Evolutionary conservation across 805 yeast genomes (phyloP).

Genomic region (Yarrowia hollandica): DNA sequence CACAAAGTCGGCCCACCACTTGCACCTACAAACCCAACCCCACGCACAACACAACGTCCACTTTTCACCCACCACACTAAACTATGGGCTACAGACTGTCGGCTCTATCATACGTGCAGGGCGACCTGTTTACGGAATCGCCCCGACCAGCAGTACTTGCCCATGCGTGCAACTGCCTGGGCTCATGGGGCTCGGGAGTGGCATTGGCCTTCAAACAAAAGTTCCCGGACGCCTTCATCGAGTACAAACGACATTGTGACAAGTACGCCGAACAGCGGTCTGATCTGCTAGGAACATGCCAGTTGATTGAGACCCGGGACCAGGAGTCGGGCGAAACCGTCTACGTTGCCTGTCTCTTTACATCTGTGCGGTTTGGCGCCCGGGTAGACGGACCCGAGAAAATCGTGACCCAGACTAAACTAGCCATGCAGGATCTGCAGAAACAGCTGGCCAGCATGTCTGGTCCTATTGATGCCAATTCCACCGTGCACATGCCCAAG

Average conservation of each 20-base stretch:
- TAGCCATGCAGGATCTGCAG: slow-evolving; percentile 51
- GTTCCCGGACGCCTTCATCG: slow-evolving; percentile 57
- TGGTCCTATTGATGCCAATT: slow-evolving; percentile 19
- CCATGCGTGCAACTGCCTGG: slow-evolving; percentile 77
- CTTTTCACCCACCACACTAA: neutral
- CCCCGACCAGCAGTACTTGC: slow-evolving; percentile 52
- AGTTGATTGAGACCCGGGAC: slow-evolving; percentile 47
- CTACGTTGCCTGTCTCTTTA: slow-evolving; percentile 65
- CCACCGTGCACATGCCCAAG: slow-evolving; percentile 63
- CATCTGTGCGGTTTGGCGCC: slow-evolving; percentile 56
- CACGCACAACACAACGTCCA: neutral
- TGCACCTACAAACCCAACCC: neutral
- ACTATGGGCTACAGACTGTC: slow-evolving; percentile 23
- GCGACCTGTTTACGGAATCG: slow-evolving; percentile 52
- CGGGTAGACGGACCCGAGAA: slow-evolving; percentile 44
- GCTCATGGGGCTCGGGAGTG: slow-evolving; percentile 83
- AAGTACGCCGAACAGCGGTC: slow-evolving; percentile 32
- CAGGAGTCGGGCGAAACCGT: slow-evolving; percentile 32
- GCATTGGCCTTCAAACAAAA: slow-evolving; percentile 57
- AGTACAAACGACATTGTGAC: slow-evolving; percentile 49
- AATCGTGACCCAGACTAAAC: slow-evolving; percentile 53
- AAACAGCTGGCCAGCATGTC: slow-evolving; percentile 41
- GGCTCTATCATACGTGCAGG: slow-evolving; percentile 47
- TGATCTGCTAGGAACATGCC: slow-evolving; percentile 55
- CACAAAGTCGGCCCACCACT: no score